These are phyloP conservation scores for Urtica urens DNA, from an alignment of 306 rosid species.

Conservation along the genomic window DNA sequence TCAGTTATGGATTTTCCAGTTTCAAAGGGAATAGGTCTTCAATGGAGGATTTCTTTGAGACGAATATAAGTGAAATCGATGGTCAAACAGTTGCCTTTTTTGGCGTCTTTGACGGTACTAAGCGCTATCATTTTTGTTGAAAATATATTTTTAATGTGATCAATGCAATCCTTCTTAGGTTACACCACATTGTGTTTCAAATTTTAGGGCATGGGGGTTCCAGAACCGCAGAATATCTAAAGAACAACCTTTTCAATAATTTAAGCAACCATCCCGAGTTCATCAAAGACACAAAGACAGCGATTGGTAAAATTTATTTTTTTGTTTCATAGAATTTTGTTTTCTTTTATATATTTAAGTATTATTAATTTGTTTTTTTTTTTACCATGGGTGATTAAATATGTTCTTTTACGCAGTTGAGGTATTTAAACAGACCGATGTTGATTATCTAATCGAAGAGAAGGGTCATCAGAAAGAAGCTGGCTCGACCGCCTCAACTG, in stretches of 20 bases:
- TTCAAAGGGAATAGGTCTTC: constrained; percentile 86
- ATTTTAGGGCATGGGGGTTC: constrained; percentile 82
- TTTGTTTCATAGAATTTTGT: background rate
- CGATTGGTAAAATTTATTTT: constrained; percentile 47
- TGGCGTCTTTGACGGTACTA: constrained; percentile 87
- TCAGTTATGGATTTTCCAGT: constrained; percentile 87
- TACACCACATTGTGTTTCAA: constrained; percentile 1
- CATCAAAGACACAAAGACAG: constrained; percentile 65
- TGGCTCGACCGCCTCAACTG: constrained; percentile 89
- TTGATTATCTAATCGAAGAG: constrained; percentile 69
- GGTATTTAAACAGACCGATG: constrained; percentile 72
- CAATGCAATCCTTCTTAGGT: too few species aligned
- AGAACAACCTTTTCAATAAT: constrained; percentile 64
- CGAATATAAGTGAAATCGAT: constrained; percentile 60
- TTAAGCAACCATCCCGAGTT: constrained; percentile 68
- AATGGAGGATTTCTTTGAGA: constrained; percentile 88
- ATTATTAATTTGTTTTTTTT: constrained; percentile 6
- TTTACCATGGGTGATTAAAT: constrained; percentile 14
- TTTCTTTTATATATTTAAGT: too few species aligned
- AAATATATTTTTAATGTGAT: too few species aligned
- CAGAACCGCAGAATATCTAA: constrained; percentile 72
- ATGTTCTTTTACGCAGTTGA: constrained; percentile 40
- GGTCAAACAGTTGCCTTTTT: constrained; percentile 84
- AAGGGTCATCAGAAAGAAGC: constrained; percentile 70
- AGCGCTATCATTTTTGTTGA: too few species aligned